Percentiles rank a stretch among this genome's conserved stretches.
phyloP scores from a whole-genome alignment of 495 filamentous ascomycete genomes.

The Lasiosphaeriaceae sp. region DNA sequence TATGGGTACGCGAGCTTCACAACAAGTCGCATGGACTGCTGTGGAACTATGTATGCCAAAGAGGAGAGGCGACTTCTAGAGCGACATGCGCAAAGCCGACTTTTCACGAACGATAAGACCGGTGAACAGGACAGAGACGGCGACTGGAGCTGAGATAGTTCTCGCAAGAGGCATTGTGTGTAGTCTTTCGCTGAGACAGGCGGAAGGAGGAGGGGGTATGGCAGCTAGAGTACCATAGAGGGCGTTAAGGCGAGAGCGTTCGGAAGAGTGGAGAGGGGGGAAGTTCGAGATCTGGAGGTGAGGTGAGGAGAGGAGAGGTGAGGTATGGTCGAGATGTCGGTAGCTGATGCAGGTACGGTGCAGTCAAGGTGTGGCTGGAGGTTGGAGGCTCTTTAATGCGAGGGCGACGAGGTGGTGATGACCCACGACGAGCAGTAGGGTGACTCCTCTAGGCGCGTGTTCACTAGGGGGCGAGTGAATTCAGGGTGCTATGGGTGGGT shows the following conservation, averaged over 20 bases:
- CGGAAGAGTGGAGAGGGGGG: background rate
- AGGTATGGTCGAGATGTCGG: background rate
- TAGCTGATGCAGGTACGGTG: conserved; percentile 19
- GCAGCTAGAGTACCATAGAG: conserved; percentile 34
- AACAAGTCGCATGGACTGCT: conserved; percentile 27
- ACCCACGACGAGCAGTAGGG: conserved; percentile 21
- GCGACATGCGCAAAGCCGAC: conserved; percentile 34
- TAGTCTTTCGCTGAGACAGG: conserved; percentile 31
- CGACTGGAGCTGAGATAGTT: conserved; percentile 50
- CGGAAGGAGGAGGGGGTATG: conserved; percentile 33
- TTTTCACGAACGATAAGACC: conserved; percentile 52
- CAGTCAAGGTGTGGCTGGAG: conserved; percentile 15
- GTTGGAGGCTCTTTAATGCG: conserved; percentile 7
- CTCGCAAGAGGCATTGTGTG: conserved; percentile 52
- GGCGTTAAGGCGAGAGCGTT: conserved; percentile 13
- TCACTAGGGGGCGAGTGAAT: conserved; percentile 27
- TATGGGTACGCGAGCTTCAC: conserved; percentile 39
- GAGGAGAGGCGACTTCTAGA: conserved; percentile 41
- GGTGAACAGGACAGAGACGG: conserved; percentile 52
- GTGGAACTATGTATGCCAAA: conserved; percentile 38
- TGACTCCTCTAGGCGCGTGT: conserved; percentile 37
- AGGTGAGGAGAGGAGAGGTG: background rate
- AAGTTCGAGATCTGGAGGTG: background rate
- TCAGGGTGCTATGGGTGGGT: conserved; percentile 25
- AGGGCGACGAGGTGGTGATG: conserved; percentile 13